Conservation (phyloP, 2,329 filamentous ascomycete species). For the Fusarium sp. region DNA sequence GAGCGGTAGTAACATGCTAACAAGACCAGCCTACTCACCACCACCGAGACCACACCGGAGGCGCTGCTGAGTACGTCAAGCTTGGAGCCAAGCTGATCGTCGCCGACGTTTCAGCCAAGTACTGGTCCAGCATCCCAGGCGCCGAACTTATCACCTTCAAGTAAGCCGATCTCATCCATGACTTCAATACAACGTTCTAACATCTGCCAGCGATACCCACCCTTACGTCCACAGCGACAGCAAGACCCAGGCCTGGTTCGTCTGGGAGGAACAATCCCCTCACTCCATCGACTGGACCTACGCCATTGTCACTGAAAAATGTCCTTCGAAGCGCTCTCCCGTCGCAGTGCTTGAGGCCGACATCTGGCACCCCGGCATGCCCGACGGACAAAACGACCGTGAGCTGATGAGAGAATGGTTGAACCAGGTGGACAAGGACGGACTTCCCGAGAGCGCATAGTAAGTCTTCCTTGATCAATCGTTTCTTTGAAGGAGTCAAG, state of each 20-base stretch:
- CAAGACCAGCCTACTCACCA: conserved; percentile 28
- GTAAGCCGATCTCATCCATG: neutral
- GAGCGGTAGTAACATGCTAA: neutral
- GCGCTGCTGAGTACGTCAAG: conserved; percentile 8
- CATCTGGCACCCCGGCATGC: conserved; percentile 9
- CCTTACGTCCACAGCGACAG: conserved; percentile 13
- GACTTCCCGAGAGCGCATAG: neutral
- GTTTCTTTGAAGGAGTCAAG: neutral
- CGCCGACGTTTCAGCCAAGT: conserved; percentile 10
- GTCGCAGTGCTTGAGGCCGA: conserved; percentile 14
- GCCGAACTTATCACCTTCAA: conserved; percentile 25
- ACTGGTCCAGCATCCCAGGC: conserved; percentile 18
- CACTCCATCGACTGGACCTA: conserved; percentile 26
- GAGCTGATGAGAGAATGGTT: conserved; percentile 17
- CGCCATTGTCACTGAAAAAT: conserved; percentile 14
- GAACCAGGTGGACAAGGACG: conserved; percentile 4
- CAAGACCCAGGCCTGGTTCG: conserved; percentile 19
- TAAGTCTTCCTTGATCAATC: neutral
- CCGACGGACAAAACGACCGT: conserved; percentile 2
- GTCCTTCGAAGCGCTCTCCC: conserved; percentile 5
- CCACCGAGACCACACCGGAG: conserved; percentile 27
- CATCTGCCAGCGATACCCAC: conserved; percentile 4
- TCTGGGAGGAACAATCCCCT: conserved; percentile 18
- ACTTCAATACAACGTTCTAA: neutral
- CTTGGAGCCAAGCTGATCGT: conserved; percentile 15